A percentile compares a stretch with the other conserved stretches of the same genome.
Evolutionary conservation across 768 basidiomycete species (phyloP).

Genomic region (Crepidotus variabilis): DNA sequence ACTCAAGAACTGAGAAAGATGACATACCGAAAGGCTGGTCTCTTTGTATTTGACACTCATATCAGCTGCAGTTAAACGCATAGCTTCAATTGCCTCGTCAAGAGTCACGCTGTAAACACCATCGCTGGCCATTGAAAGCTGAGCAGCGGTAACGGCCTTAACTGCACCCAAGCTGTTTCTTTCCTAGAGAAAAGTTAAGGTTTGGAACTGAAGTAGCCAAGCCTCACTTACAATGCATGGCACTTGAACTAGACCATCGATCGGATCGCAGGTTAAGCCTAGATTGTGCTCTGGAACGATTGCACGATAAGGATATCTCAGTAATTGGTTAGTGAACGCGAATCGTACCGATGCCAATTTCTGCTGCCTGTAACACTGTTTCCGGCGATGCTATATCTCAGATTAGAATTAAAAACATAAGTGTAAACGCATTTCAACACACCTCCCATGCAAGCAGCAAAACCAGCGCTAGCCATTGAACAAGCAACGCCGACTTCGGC

Average conservation of each 20-base stretch:
- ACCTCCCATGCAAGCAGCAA: slow-evolving; percentile 94
- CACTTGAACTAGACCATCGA: slow-evolving; percentile 90
- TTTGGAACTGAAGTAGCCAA: not conserved
- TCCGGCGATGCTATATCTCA: slow-evolving; percentile 62
- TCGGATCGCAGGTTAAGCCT: slow-evolving; percentile 91
- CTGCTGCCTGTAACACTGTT: slow-evolving; percentile 65
- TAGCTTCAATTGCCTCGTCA: slow-evolving; percentile 95
- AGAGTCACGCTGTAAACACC: slow-evolving; percentile 84
- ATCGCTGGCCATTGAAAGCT: slow-evolving; percentile 89
- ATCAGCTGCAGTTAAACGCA: slow-evolving; percentile 88
- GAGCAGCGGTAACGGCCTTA: slow-evolving; percentile 91
- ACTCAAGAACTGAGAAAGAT: slow-evolving; percentile 3
- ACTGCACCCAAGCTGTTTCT: slow-evolving; percentile 91
- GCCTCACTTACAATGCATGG: slow-evolving; percentile 79
- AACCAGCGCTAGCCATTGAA: slow-evolving; percentile 93
- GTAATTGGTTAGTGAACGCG: slow-evolving; percentile 9
- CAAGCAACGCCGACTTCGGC: slow-evolving; percentile 97
- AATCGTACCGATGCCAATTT: slow-evolving; percentile 1
- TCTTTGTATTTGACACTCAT: slow-evolving; percentile 97
- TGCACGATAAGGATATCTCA: not conserved
- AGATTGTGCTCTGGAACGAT: slow-evolving; percentile 67
- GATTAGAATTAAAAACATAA: not conserved
- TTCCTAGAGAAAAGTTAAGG: slow-evolving; percentile 41
- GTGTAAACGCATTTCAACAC: slow-evolving; percentile 13
- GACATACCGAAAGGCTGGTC: slow-evolving; percentile 80